phyloP scores from a whole-genome alignment of 2,329 filamentous ascomycete genomes.

The Exserohilum turcica region DNA sequence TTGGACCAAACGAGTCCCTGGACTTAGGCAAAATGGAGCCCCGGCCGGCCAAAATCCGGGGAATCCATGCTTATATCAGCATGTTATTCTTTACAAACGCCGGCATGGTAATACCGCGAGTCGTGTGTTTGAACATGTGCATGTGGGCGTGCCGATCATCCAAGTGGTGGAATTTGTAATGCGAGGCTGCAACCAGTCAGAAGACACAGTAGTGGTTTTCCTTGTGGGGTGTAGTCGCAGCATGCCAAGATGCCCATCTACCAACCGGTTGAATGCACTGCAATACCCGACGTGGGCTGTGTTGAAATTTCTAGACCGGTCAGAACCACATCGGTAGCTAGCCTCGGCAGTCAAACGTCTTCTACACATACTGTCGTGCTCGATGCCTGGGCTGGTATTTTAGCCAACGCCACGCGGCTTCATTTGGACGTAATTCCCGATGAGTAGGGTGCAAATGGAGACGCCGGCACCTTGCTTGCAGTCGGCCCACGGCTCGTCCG shows the following conservation, averaged over 20 bases:
- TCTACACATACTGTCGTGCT: not conserved
- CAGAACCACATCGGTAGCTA: constrained; percentile 1
- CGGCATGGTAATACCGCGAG: too few relatives aligned
- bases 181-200: not conserved
- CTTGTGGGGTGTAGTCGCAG: not conserved
- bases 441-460: not conserved
- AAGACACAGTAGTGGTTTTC: not conserved
- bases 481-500: not conserved
- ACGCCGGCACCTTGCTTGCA: not conserved
- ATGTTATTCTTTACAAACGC: not conserved
- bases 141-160: constrained; percentile 1
- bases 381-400: not conserved
- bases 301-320: constrained; percentile 16
- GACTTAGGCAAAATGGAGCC: constrained; percentile 2
- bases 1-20: not conserved
- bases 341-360: not conserved
- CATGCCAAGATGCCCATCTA: constrained; percentile 6
- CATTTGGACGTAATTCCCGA: not conserved
- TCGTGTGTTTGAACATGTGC: too few relatives aligned
- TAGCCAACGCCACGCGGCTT: not conserved
- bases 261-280: constrained; percentile 35
- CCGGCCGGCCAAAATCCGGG: constrained; percentile 6
- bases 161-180: constrained; percentile 16
- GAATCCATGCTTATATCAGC: constrained; percentile 3
- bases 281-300: constrained; percentile 25